A percentile compares a stretch with the other conserved stretches of the same genome.
Evolutionary conservation across 225 moss, liverwort and hornwort species (phyloP).

Genomic region (Sphagnum tenellum): DNA sequence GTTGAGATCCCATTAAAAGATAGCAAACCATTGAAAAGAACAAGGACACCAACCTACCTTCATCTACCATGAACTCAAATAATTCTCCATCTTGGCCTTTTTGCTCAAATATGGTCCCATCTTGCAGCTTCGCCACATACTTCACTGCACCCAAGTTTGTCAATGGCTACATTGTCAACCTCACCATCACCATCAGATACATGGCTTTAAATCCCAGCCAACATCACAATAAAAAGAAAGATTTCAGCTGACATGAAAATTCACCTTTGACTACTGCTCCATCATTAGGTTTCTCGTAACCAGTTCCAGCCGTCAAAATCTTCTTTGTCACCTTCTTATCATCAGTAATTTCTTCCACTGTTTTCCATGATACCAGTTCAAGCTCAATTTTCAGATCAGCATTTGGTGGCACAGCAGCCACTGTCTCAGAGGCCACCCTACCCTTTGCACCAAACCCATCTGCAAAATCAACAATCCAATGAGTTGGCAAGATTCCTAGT

Average conservation of each 20-base stretch:
- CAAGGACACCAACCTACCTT: conserved; percentile 36
- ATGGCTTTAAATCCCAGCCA: background rate
- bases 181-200: background rate
- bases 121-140: conserved; percentile 59
- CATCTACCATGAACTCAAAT: conserved; percentile 77
- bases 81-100: conserved; percentile 58
- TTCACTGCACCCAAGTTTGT: conserved; percentile 45
- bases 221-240: background rate
- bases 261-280: conserved; percentile 68
- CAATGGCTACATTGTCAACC: background rate
- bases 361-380: conserved; percentile 86
- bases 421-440: conserved; percentile 31
- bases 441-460: conserved; percentile 85
- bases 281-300: conserved; percentile 86
- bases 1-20: background rate
- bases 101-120: conserved; percentile 73
- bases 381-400: conserved; percentile 63
- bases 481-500: no score
- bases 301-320: conserved; percentile 54
- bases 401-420: conserved; percentile 59
- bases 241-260: background rate
- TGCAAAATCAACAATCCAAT: conserved; percentile 8
- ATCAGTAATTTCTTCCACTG: conserved; percentile 66
- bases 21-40: background rate
- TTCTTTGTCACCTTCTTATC: conserved; percentile 88